phyloP scores from a whole-genome alignment of 768 basidiomycete species.

The Botryobasidium botryosum region DNA sequence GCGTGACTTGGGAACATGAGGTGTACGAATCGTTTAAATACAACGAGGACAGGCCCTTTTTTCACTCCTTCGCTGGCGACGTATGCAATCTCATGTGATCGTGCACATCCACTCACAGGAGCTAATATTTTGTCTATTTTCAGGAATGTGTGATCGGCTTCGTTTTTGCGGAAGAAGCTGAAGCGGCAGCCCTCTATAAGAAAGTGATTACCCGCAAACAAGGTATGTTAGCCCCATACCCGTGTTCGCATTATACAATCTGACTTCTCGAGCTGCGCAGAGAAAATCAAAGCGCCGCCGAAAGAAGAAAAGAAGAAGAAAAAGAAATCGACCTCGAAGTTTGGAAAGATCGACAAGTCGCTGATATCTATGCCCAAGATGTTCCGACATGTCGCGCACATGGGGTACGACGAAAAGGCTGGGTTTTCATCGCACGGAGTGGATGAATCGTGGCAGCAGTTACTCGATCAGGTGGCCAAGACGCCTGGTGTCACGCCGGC shows the following conservation, averaged over 20 bases:
- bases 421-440: constrained; percentile 80
- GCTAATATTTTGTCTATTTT: too few species aligned
- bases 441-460: constrained; percentile 72
- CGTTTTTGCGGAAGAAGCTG: constrained; percentile 73
- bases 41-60: constrained; percentile 70
- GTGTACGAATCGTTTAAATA: constrained; percentile 71
- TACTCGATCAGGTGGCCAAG: constrained; percentile 47
- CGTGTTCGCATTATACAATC: neutral
- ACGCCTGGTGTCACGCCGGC: constrained; percentile 52
- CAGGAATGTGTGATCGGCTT: constrained; percentile 85
- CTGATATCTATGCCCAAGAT: constrained; percentile 70
- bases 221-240: too few species aligned
- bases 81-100: constrained; percentile 35
- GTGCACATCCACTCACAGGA: too few species aligned
- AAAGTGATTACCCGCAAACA: constrained; percentile 51
- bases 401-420: constrained; percentile 78
- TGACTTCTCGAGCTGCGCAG: neutral
- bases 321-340: constrained; percentile 36
- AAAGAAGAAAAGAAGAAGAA: too few species aligned
- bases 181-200: constrained; percentile 74
- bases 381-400: constrained; percentile 84
- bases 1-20: constrained; percentile 88
- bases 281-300: neutral
- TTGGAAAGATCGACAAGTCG: constrained; percentile 80
- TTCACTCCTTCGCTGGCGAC: constrained; percentile 85